Base-by-base conservation (phyloP, 805 yeast species). In the Hanseniaspora osmophila region DNA sequence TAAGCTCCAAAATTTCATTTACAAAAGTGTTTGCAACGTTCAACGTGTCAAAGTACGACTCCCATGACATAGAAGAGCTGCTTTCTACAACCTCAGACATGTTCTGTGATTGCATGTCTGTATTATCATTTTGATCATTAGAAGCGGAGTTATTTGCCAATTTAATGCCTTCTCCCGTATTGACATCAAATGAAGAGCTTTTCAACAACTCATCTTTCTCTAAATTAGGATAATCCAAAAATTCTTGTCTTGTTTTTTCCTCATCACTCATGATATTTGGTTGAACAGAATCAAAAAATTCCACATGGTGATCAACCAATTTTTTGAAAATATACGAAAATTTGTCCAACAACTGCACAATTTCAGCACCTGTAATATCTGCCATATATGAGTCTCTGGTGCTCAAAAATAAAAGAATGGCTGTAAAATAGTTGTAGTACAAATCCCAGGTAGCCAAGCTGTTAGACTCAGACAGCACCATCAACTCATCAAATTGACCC, bases 361-460 rank as follows among this genome's bases (percentile, higher is more conserved):
- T 33, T 10, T 52, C 38, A 10, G 38, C n/a, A 10, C 38, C 38
- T 3, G n/a, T 35, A 3, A 35, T 7, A 35, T n/a, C 16, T 10
- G 16, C 16, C n/a, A 15, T n/a, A 35, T 35, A 13, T 3, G 18
- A 35, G 18, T 15, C 18, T n/a, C 16, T 35, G 10, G 18, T 35
- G 6, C 15, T 17, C 10, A 16, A n/a, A 35, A n/a, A 35, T 15
- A 35, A n/a, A 10, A 35, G 11, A 10, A 35, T n/a, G 15, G 18
- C 57, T 4, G 55, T 56, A 37, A 61, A 42, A 40, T 59, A 51
- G 48, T 62, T 61, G 41, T 52, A 59, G 37, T 54, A 52, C 10
- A 61, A 49, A 46, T 62, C 66, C 66, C 66, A 62, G 1, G 57
- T 52, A 7, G 51, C 46, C 11, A 18, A 19, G 17, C 17, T 30